Percentiles rank a stretch among this genome's conserved stretches.
Evolutionary conservation across 441 rosid genomes (phyloP).

Genomic region (Arabidopsis hybrid): DNA sequence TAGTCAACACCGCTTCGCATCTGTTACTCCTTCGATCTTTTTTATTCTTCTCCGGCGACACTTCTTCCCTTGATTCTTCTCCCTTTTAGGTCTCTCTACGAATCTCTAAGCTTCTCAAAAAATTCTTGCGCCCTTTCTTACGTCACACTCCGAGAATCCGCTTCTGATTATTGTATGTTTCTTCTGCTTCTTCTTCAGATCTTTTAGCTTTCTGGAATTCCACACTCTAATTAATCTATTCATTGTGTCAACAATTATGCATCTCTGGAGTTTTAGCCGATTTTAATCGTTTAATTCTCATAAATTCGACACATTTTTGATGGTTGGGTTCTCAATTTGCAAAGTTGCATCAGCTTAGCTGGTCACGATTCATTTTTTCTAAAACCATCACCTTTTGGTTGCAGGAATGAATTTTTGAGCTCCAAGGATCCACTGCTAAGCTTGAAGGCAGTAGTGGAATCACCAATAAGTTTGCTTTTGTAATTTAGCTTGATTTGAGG

Average conservation of each 20-base stretch:
- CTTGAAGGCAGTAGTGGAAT: slow-evolving; percentile 16
- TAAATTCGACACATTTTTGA: neutral
- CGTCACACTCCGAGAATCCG: neutral
- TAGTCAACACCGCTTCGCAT: slow-evolving; percentile 37
- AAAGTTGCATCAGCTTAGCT: slow-evolving; percentile 20
- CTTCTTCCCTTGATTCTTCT: slow-evolving; percentile 1
- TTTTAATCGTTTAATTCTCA: slow-evolving; percentile 1
- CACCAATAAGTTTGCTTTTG: slow-evolving; percentile 1
- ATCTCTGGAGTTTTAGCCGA: neutral
- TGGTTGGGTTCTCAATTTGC: slow-evolving; percentile 9
- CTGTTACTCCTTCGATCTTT: slow-evolving; percentile 11
- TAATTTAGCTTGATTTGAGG: slow-evolving; percentile 10
- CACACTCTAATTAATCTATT: neutral
- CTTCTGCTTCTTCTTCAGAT: slow-evolving; percentile 22
- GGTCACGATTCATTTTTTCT: neutral
- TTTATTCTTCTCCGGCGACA: slow-evolving; percentile 31
- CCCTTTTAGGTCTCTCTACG: neutral
- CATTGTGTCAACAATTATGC: neutral
- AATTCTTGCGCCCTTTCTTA: neutral
- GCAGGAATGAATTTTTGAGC: slow-evolving; percentile 34
- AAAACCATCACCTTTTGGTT: neutral
- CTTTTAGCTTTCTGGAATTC: neutral
- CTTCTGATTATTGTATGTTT: neutral
- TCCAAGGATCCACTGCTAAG: slow-evolving; percentile 18
- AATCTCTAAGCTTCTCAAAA: slow-evolving; percentile 25